Evolutionary conservation across 2,329 filamentous ascomycete species (phyloP), one percentile per base, ranked within the genome.

Genomic region (Penicillium thymicola): DNA sequence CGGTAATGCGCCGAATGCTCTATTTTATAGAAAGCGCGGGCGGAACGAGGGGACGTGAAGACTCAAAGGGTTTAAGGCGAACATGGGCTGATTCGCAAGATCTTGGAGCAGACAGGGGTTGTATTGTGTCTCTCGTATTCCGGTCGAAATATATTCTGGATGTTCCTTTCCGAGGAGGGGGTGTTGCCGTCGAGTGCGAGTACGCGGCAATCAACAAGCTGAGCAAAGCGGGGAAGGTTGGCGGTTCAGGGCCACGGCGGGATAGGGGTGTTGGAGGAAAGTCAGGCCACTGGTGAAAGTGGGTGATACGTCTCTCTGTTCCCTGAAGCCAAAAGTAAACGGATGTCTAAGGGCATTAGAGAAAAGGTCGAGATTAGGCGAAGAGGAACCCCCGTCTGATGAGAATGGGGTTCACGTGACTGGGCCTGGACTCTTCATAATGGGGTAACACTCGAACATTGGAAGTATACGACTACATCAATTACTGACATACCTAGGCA

Each of bases 391-490:
- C 59, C 37, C 57, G 52, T 45, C 52, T 27, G 42, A 55, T 57
- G 57, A 50, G 54, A 58, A 55, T 51, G 30, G 45, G 21, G 28
- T 52, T 37, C 62, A 65, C 62, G 62, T 65, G 62, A 65, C 59
- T 55, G 49, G 60, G 62, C 37, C 62, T 64, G 61, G 62, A 63
- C 59, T 60, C 40, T 45, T 27, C 23, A 30, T 18, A 38, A 40
- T 18, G 37, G 36, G 45, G 32, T 4, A 23, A 13, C 13, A 13
- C 28, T 41, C 11, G 11, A 38, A 21, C 11, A 27, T 7, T 27
- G 7, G 7, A 42, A 42, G 48, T 25, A 32, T 32, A 34, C n/a
- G 18, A 30, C 42, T 18, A 13, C 10, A 13, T 34, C 43, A 23
- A 27, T 21, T 21, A 21, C 21, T 21, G 21, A 21, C 21, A 21